phyloP scores from a whole-genome alignment of 1,284 basidiomycete species.

The Vanrija sp. region DNA sequence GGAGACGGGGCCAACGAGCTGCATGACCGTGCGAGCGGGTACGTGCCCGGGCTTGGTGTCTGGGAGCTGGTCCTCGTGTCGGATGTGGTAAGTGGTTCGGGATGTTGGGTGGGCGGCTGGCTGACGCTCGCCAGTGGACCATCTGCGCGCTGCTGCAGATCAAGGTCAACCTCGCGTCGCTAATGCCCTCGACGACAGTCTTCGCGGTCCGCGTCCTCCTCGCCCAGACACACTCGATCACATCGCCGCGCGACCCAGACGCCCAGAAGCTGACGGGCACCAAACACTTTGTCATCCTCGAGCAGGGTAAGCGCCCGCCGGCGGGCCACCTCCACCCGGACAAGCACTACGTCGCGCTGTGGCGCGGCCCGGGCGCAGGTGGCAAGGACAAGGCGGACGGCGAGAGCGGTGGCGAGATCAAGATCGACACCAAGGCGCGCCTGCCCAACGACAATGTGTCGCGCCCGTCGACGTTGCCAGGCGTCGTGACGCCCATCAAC shows the following conservation, averaged over 20 bases:
- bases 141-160: constrained; percentile 15
- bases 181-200: constrained; percentile 13
- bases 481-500: constrained; percentile 33
- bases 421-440: constrained; percentile 12
- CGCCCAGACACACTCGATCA: constrained; percentile 19
- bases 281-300: constrained; percentile 10
- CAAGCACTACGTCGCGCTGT: constrained; percentile 13
- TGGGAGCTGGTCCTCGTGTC: constrained; percentile 17
- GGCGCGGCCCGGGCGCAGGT: constrained; percentile 20
- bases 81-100: constrained; percentile 14
- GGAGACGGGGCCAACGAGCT: constrained; percentile 17
- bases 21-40: constrained; percentile 13
- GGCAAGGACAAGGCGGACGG: constrained; percentile 2
- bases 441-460: constrained; percentile 23
- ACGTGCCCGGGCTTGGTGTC: constrained; percentile 14
- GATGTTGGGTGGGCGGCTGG: not conserved
- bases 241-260: constrained; percentile 20
- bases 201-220: constrained; percentile 17
- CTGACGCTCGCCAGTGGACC: constrained; percentile 13
- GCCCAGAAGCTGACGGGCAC: constrained; percentile 7
- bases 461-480: constrained; percentile 20
- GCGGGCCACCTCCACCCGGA: constrained; percentile 5
- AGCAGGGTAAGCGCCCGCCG: constrained; percentile 19
- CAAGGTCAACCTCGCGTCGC: constrained; percentile 8
- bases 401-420: not conserved